These are phyloP conservation scores for Cercospora sp. DNA, from an alignment of 2,329 filamentous ascomycete species.

Conservation along the genomic window DNA sequence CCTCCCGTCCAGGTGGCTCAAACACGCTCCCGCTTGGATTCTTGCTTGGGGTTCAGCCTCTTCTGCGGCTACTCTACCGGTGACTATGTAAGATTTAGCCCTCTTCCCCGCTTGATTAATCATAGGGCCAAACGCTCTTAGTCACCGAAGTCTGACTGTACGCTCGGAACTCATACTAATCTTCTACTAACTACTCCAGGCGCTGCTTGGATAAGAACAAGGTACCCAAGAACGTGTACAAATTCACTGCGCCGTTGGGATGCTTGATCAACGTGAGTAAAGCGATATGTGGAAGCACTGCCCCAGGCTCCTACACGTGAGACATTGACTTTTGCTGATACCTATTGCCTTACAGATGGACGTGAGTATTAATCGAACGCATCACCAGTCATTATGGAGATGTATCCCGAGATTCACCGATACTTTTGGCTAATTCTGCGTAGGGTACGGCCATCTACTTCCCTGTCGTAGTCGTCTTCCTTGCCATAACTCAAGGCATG, in stretches of 20 bases:
- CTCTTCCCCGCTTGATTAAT: neutral
- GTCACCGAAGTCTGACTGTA: neutral
- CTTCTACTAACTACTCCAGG: neutral
- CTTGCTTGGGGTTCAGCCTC: slow-evolving; percentile 58
- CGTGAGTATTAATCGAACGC: no score
- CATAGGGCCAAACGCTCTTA: neutral
- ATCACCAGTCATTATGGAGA: no score
- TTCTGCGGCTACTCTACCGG: slow-evolving; percentile 54
- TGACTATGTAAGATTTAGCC: slow-evolving; percentile 41
- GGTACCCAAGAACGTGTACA: slow-evolving; percentile 47
- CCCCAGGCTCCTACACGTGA: no score
- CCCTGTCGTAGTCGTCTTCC: slow-evolving; percentile 55
- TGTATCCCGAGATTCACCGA: no score
- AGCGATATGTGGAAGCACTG: no score
- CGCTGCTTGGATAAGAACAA: slow-evolving; percentile 43
- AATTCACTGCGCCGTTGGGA: slow-evolving; percentile 53
- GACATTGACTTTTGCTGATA: no score
- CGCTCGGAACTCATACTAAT: neutral
- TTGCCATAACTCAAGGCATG: slow-evolving; percentile 49
- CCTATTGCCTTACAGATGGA: no score
- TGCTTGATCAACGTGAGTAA: slow-evolving; percentile 53
- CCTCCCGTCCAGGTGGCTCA: slow-evolving; percentile 43
- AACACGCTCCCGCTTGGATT: slow-evolving; percentile 54
- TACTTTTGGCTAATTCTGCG: no score
- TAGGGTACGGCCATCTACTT: slow-evolving; percentile 58